A percentile compares a stretch with the other conserved stretches of the same genome.
These are phyloP conservation scores for Knoxia roxburghii DNA, from an alignment of 257 asterid genomes.

Conservation along the genomic window DNA sequence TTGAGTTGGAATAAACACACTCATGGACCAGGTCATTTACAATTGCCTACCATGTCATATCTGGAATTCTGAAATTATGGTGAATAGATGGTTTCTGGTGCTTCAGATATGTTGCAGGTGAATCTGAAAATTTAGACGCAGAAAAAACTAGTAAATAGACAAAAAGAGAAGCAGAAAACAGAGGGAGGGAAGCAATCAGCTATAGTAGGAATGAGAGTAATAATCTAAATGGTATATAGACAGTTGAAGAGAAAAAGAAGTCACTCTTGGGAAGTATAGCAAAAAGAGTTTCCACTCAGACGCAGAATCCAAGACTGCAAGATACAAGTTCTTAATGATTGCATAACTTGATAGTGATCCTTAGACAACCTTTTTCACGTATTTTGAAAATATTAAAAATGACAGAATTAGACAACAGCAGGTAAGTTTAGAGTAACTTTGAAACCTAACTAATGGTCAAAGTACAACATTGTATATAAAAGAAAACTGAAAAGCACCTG, in stretches of 20 bases:
- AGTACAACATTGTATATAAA: neutral
- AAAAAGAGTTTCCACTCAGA: neutral
- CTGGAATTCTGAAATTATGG: slow-evolving; percentile 29
- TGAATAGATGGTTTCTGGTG: slow-evolving; percentile 25
- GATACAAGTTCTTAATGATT: neutral
- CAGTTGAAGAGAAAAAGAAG: neutral
- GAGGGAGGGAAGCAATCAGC: neutral
- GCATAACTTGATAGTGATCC: neutral
- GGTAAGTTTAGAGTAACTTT: neutral
- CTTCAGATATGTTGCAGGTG: slow-evolving; percentile 27
- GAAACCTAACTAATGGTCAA: neutral
- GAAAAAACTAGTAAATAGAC: slow-evolving; percentile 3
- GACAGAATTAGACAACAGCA: neutral
- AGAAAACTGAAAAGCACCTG: slow-evolving; percentile 32
- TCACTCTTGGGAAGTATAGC: neutral
- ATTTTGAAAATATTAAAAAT: neutral
- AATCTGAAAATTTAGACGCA: slow-evolving; percentile 29
- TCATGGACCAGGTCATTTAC: slow-evolving; percentile 8
- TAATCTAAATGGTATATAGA: neutral
- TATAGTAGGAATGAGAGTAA: neutral
- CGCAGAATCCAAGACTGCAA: neutral
- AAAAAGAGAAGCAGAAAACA: slow-evolving; percentile 2
- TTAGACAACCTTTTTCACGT: neutral
- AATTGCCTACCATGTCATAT: slow-evolving; percentile 43
- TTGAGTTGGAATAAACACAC: slow-evolving; percentile 9